Evolutionary conservation across 73 alveolate species (phyloP), one percentile per base, ranked within the genome.

Genomic region (Paraurostyla sp.): DNA sequence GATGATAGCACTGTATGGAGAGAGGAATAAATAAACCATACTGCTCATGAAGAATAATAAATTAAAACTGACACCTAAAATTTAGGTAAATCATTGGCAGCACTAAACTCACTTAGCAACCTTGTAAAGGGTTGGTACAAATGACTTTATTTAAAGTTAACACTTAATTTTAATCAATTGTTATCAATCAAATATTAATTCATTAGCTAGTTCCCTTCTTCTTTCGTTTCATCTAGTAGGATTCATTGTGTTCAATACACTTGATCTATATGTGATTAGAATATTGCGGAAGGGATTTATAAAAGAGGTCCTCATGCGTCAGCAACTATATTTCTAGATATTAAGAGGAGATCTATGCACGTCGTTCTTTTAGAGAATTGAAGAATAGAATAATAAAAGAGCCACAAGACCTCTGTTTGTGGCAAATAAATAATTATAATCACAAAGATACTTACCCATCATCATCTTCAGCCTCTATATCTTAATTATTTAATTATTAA

Each of bases 401-500:
- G 46, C 82, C 82, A 65, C 82, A 65, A 38, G 82, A 65, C 82
- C 82, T 65, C 82, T 52, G 82, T 65, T 65, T 65, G 82, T 65
- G 82, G 82, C 82, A 38, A 18, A 7, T 38, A 65, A 65, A 65
- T 7, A 38, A 65, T 65, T 65, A 65, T 65, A 9, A 6, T 60
- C 32, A 60, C 25, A 60, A 32, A 35, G 13, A 65, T 65, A 73
- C 87, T 73, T 73, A 73, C 87, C 87, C 87, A 50, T 73, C 87
- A 50, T 73, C 87, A 36, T 73, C 87, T 50, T 73, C 87, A 73
- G 87, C 87, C 25, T 73, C 87, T 73, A 73, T 45, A 73, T 7
- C 29, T 20, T 7, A 62, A 30, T n/a, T 45, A 40, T 13, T 32
- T 27, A 2, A 22, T 32, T 7, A 15, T 25, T 4, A 43, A 73